Evolutionary conservation across 805 yeast species (phyloP).

Genomic region (Isabelozyma rhagii): DNA sequence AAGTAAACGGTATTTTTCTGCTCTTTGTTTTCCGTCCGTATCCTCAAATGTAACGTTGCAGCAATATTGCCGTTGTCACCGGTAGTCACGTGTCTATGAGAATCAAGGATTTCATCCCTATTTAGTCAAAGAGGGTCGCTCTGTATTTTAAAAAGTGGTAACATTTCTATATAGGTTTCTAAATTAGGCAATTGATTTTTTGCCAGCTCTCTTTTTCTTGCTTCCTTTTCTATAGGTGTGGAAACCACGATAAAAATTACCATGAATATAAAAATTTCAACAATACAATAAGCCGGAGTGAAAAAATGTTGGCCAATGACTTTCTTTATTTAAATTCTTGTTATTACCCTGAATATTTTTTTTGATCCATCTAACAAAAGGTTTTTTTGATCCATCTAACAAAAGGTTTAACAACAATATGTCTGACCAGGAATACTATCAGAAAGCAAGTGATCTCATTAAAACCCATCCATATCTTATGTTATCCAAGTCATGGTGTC

Average conservation of each 20-base stretch:
- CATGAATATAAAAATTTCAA: not conserved
- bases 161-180: too few relatives aligned
- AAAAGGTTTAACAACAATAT: conserved; percentile 1
- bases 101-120: too few relatives aligned
- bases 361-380: not conserved
- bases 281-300: not conserved
- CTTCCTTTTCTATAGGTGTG: not conserved
- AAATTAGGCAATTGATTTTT: too few relatives aligned
- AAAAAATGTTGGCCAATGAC: not conserved
- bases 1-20: not conserved
- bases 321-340: not conserved
- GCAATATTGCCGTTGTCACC: too few relatives aligned
- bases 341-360: not conserved
- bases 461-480: conserved; percentile 47
- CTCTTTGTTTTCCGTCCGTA: too few relatives aligned
- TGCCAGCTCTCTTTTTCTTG: not conserved
- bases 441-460: conserved; percentile 47
- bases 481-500: conserved; percentile 75
- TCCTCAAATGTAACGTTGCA: not conserved
- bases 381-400: not conserved
- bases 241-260: not conserved
- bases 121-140: too few relatives aligned
- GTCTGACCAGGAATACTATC: conserved; percentile 18
- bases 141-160: too few relatives aligned
- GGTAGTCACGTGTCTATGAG: too few relatives aligned